phyloP scores from a whole-genome alignment of 768 basidiomycete species.

The Lactifluus piperatus region DNA sequence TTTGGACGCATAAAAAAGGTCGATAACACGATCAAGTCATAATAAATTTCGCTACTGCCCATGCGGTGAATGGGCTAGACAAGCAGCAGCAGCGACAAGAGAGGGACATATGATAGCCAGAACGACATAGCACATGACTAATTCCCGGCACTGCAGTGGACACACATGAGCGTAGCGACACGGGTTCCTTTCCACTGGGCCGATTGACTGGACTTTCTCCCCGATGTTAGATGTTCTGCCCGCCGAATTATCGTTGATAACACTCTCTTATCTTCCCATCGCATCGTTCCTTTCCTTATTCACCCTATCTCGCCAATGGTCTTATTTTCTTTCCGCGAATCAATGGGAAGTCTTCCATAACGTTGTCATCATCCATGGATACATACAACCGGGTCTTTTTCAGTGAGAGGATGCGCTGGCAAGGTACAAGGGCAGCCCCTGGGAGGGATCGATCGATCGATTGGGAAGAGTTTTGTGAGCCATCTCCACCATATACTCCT shows the following conservation, averaged over 20 bases:
- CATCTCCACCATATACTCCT: background rate
- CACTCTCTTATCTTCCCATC: conserved; percentile 44
- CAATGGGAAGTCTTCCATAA: conserved; percentile 45
- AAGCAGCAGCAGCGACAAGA: too few relatives aligned
- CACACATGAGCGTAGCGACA: too few relatives aligned
- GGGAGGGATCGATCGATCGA: conserved; percentile 31
- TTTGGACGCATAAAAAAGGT: too few relatives aligned
- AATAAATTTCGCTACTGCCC: too few relatives aligned
- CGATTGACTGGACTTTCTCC: too few relatives aligned
- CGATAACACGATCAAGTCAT: too few relatives aligned
- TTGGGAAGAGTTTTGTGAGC: conserved; percentile 63
- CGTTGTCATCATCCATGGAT: conserved; percentile 45
- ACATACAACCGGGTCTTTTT: conserved; percentile 27
- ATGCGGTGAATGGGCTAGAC: too few relatives aligned
- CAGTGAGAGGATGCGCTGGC: conserved; percentile 27
- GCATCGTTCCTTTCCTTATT: conserved; percentile 31
- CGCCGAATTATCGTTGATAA: conserved; percentile 44
- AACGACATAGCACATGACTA: too few relatives aligned
- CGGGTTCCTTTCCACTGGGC: too few relatives aligned
- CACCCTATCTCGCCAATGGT: conserved; percentile 39
- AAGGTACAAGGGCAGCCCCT: conserved; percentile 28
- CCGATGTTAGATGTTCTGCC: conserved; percentile 33
- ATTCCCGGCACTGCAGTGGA: too few relatives aligned
- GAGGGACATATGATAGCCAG: too few relatives aligned
- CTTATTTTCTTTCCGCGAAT: conserved; percentile 39